Percentiles rank a stretch among this genome's conserved stretches.
phyloP scores from a whole-genome alignment of 1,284 basidiomycete genomes.

The Marasmius sp. region DNA sequence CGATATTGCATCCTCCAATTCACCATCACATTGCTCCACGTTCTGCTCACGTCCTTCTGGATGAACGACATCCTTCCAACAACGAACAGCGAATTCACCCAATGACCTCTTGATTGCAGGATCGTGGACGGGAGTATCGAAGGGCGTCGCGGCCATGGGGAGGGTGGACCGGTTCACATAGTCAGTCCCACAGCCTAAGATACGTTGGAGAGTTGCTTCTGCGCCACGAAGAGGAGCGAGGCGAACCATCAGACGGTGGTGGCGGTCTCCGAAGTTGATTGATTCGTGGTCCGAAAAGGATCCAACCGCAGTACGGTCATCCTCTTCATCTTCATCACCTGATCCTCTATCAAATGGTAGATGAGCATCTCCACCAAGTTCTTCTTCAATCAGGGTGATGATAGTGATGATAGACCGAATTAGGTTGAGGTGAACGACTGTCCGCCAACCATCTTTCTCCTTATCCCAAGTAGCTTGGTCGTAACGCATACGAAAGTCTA shows the following conservation, averaged over 20 bases:
- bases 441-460: slow-evolving; percentile 47
- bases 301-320: slow-evolving; percentile 11
- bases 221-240: slow-evolving; percentile 42
- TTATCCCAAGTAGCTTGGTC: slow-evolving; percentile 41
- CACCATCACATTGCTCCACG: slow-evolving; percentile 23
- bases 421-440: slow-evolving; percentile 51
- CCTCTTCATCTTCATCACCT: slow-evolving; percentile 17
- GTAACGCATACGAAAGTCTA: slow-evolving; percentile 49
- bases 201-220: slow-evolving; percentile 43
- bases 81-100: slow-evolving; percentile 39
- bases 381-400: slow-evolving; percentile 41
- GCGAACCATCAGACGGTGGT: slow-evolving; percentile 42
- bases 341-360: not conserved
- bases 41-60: slow-evolving; percentile 18
- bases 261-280: slow-evolving; percentile 38
- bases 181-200: slow-evolving; percentile 40
- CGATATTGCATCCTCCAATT: slow-evolving; percentile 25
- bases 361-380: slow-evolving; percentile 37
- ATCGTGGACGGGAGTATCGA: slow-evolving; percentile 32
- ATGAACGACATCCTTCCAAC: slow-evolving; percentile 40
- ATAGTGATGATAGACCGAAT: slow-evolving; percentile 48
- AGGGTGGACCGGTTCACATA: slow-evolving; percentile 26
- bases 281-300: slow-evolving; percentile 13
- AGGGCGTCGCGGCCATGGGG: slow-evolving; percentile 41
- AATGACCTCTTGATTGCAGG: slow-evolving; percentile 22